A percentile compares a stretch with the other conserved stretches of the same genome.
These are phyloP conservation scores for Litsea cubeba DNA, from an alignment of 164 flowering plant genomes.

Conservation along the genomic window DNA sequence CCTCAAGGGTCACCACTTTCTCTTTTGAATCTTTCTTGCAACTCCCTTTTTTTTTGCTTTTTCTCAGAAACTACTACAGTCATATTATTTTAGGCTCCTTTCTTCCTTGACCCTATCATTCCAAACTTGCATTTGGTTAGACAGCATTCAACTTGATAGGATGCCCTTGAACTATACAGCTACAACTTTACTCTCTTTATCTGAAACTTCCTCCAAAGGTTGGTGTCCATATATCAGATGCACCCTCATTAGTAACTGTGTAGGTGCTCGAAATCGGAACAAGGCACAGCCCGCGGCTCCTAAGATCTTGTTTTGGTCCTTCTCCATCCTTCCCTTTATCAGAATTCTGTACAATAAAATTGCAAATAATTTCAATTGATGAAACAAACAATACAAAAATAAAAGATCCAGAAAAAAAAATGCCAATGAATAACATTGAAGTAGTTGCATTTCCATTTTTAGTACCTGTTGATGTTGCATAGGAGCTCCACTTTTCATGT, in stretches of 20 bases:
- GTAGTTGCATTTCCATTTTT: not conserved
- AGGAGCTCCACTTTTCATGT: constrained; percentile 64
- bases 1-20: constrained; percentile 13
- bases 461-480: constrained; percentile 54
- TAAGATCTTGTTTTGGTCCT: constrained; percentile 50
- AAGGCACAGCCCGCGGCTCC: constrained; percentile 69
- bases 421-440: no score
- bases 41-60: not conserved
- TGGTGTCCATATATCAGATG: constrained; percentile 71
- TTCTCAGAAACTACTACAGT: constrained; percentile 5
- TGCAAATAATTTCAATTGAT: not conserved
- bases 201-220: constrained; percentile 68
- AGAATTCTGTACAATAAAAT: constrained; percentile 24
- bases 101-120: constrained; percentile 15
- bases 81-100: not conserved
- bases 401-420: not conserved
- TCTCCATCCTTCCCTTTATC: constrained; percentile 44
- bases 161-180: not conserved
- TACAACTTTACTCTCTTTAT: constrained; percentile 21
- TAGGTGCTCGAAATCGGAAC: constrained; percentile 69
- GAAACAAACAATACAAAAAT: not conserved
- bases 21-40: constrained; percentile 1
- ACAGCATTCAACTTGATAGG: constrained; percentile 5
- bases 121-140: constrained; percentile 36
- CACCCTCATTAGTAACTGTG: constrained; percentile 51